A percentile compares a stretch with the other conserved stretches of the same genome.
Evolutionary conservation across 1,284 basidiomycete species (phyloP).

Genomic region (Ceratobasidium sp.): DNA sequence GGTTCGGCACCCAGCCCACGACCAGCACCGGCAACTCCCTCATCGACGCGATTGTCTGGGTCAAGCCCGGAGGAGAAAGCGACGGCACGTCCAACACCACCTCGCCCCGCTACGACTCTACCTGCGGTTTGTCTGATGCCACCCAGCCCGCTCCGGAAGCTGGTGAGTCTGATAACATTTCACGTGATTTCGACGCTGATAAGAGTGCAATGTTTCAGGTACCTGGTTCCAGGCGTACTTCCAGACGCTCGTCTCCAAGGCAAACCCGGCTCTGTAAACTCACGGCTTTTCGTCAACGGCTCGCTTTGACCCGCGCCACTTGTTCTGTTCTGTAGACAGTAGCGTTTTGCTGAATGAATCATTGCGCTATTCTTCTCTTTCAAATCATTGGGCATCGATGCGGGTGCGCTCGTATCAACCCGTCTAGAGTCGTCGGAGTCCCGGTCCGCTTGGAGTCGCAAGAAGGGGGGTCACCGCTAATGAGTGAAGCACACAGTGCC

Average conservation of each 20-base stretch:
- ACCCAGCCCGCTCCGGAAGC: slow-evolving; percentile 68
- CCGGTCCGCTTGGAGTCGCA: neutral
- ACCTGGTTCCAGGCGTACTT: slow-evolving; percentile 74
- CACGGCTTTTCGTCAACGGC: slow-evolving; percentile 1
- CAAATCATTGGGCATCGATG: neutral
- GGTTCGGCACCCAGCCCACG: slow-evolving; percentile 70
- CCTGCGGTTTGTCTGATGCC: slow-evolving; percentile 64
- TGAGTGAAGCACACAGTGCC: neutral
- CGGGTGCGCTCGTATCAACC: neutral
- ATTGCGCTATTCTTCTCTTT: slow-evolving; percentile 8
- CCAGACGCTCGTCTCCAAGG: slow-evolving; percentile 63
- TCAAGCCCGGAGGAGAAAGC: slow-evolving; percentile 74
- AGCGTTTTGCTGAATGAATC: slow-evolving; percentile 5
- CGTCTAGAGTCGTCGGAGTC: neutral
- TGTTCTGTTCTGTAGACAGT: slow-evolving; percentile 1
- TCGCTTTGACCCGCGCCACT: neutral
- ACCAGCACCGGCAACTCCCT: slow-evolving; percentile 62
- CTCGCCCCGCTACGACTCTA: slow-evolving; percentile 67
- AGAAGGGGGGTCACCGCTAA: slow-evolving; percentile 1
- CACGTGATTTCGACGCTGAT: neutral
- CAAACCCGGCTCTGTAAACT: slow-evolving; percentile 65
- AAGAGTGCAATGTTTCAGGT: slow-evolving; percentile 9
- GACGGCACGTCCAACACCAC: slow-evolving; percentile 71
- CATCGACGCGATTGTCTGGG: slow-evolving; percentile 72
- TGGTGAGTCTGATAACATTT: slow-evolving; percentile 60